A percentile compares a stretch with the other conserved stretches of the same genome.
Conservation (phyloP, 305 asterid species). For the Plantago lanceolata region DNA sequence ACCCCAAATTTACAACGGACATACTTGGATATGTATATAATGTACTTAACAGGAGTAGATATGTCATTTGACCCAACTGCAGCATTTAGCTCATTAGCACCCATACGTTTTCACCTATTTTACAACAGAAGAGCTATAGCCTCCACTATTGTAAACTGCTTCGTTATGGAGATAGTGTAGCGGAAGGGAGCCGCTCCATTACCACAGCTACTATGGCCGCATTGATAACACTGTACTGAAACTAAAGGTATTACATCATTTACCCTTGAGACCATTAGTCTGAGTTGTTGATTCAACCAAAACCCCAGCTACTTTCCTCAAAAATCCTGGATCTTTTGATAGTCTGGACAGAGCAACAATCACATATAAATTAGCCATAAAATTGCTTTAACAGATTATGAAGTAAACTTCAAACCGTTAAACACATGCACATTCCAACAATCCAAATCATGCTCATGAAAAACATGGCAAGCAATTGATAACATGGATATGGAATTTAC, state of each 20-base stretch:
- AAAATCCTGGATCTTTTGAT: constrained; percentile 53
- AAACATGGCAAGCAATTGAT: neutral
- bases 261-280: constrained; percentile 52
- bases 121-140: neutral
- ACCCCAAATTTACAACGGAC: neutral
- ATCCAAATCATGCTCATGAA: neutral
- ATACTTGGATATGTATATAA: neutral
- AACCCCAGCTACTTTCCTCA: constrained; percentile 73
- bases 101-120: too few species aligned
- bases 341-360: constrained; percentile 44
- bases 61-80: neutral
- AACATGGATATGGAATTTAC: neutral
- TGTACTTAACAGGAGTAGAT: neutral
- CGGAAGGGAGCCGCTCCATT: neutral
- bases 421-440: neutral
- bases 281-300: constrained; percentile 70
- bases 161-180: neutral
- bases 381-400: neutral
- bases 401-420: neutral
- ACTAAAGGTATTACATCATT: constrained; percentile 1
- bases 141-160: neutral
- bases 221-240: neutral
- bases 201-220: neutral
- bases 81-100: too few species aligned
- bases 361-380: neutral